Evolutionary conservation across 2,329 filamentous ascomycete genomes (phyloP), one percentile per base, ranked within the genome.

Genomic region (Calonectria hongkongensis): DNA sequence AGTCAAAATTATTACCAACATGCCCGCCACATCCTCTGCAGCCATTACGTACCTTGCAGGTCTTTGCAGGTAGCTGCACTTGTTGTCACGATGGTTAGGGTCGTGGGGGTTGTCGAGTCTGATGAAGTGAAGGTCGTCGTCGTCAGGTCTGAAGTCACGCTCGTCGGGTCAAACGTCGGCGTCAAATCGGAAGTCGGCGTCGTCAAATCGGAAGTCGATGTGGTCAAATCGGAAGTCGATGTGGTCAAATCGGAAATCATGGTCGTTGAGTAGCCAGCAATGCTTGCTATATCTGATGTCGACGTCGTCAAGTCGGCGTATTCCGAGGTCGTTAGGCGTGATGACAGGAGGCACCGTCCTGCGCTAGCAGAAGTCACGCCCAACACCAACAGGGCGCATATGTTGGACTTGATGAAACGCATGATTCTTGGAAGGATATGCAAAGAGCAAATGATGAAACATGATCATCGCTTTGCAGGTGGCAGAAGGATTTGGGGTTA

Each of bases 391-490:
- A 54, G 50, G 13, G 16, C 28, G 9, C 8, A 18, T 27, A n/a
- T 16, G 50, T 54, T 54, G 1, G 3, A n/a, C 16, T 30, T 54
- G 50, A 33, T 54, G 50, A 4, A 54, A 9, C 50, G 50, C 50
- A 54, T 54, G 50, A n/a, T 54, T 51, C 48, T 16, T 43, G 41
- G 41, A 41, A 41, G 39, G 39, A 41, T 41, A 16, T 41, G 39
- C 41, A 16, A 43, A 18, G 15, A 43, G 18, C 4, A 43, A n/a
- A 43, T 18, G 1, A 15, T n/a, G 2, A 3, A 43, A 2, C 18
- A 4, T 18, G 18, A 16, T 43, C 15, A 15, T n/a, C 16, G 15
- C 16, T 43, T 3, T 18, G 15, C 5, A 15, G 41, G 41, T 18
- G 10, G 41, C 15, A 8, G 41, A 43, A 43, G 15, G 3, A 43